Evolutionary conservation across 768 basidiomycete species (phyloP).

Genomic region (Mycena venus): DNA sequence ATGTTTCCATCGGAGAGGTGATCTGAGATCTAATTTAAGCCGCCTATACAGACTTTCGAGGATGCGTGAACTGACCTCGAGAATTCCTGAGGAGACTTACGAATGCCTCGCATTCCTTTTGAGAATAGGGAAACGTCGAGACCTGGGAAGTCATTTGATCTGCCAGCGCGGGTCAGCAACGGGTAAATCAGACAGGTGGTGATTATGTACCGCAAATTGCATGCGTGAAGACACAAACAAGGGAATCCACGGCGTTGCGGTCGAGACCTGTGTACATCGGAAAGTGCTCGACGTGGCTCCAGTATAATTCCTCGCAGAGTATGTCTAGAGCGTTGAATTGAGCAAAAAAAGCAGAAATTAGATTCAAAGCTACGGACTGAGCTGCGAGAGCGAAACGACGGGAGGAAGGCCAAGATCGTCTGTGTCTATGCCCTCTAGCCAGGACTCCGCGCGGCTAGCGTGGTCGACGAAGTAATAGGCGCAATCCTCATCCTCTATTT

Average conservation of each 20-base stretch:
- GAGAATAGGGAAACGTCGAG: constrained; percentile 72
- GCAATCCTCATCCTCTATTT: constrained; percentile 59
- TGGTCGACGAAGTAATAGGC: constrained; percentile 73
- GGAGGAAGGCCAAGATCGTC: constrained; percentile 58
- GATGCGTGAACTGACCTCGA: constrained; percentile 50
- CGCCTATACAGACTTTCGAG: background rate
- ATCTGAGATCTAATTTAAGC: constrained; percentile 32
- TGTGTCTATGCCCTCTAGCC: constrained; percentile 63
- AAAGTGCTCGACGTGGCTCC: constrained; percentile 74
- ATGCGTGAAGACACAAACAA: constrained; percentile 68
- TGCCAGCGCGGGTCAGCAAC: constrained; percentile 24
- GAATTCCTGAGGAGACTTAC: constrained; percentile 61
- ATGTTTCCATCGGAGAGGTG: constrained; percentile 57
- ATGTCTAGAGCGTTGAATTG: constrained; percentile 48
- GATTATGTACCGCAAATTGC: constrained; percentile 62
- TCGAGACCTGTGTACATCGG: constrained; percentile 65
- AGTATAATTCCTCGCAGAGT: constrained; percentile 66
- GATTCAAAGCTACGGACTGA: constrained; percentile 54
- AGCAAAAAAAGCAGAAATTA: background rate
- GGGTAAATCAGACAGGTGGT: background rate
- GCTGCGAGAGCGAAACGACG: constrained; percentile 64
- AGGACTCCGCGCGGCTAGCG: constrained; percentile 60
- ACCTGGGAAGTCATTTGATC: constrained; percentile 73
- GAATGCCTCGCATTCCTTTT: constrained; percentile 61
- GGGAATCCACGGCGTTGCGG: constrained; percentile 55